Base-by-base conservation (phyloP, 106 monocot genomes). In the Acorus calamus region DNA sequence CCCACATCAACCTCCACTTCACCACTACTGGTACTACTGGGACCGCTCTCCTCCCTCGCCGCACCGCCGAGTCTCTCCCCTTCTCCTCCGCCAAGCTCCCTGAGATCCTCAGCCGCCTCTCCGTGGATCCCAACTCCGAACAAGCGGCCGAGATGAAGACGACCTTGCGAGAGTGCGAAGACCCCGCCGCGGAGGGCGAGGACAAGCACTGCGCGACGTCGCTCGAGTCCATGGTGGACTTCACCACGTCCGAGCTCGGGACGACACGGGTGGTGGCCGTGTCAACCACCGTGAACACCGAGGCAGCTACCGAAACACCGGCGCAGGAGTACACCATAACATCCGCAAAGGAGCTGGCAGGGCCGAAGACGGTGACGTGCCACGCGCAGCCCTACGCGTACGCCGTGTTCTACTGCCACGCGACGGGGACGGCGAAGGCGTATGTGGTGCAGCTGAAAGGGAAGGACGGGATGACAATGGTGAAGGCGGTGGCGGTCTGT, bases 211-310 rank as follows among this genome's bases (percentile, higher is more conserved):
- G 80, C 62, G 80, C 66, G 7, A 57, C 75, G 7, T 80, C 80
- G 6, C 52, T 80, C 42, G 71, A 80, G 46, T 71, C 80, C 56
- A 66, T 80, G 80, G 76, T 80, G 50, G 80, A 80, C 41, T 67
- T 67, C 71, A 56, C 61, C 62, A 68, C 66, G 47, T 8, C 66
- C 14, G 43, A n/a, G 8, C 67, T 80, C 8, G 71, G 68, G 9
- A 80, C 76, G 0, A 44, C 44, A 12, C 45, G 67, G 5, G 59
- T 80, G 56, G 6, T 2, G n/a, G 67, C 71, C 2, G 10, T 67
- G 45, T 68, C 80, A 12, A 66, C 71, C 4, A 47, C 7, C 8
- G 50, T 72, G 62, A 46, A 46, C 13, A 51, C 50, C 48, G 54
- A n/a, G 14, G 52, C 11, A 6, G 28, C 1, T 0, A 1, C 10